These are phyloP conservation scores for Aspergillus conjunctus DNA, from an alignment of 495 filamentous ascomycete species.

Conservation along the genomic window DNA sequence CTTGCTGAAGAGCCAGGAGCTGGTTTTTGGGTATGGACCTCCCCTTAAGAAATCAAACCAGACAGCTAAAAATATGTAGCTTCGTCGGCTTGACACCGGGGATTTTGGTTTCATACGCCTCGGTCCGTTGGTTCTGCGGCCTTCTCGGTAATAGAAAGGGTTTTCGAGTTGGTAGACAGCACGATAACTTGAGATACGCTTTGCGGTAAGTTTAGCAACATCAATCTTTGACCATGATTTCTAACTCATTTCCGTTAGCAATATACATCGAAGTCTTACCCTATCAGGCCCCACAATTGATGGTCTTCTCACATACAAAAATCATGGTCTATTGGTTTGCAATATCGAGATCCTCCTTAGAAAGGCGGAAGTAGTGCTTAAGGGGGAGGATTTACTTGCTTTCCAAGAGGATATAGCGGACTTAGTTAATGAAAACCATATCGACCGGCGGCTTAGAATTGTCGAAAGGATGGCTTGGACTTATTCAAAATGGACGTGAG, in stretches of 20 bases:
- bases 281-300: conserved; percentile 61
- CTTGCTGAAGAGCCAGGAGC: conserved; percentile 90
- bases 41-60: neutral
- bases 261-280: conserved; percentile 80
- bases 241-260: conserved; percentile 42
- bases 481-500: conserved; percentile 72
- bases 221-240: neutral
- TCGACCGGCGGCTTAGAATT: conserved; percentile 71
- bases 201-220: conserved; percentile 56
- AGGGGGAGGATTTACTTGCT: conserved; percentile 70
- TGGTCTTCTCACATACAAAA: conserved; percentile 79
- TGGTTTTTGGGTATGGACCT: conserved; percentile 75
- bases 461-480: conserved; percentile 84
- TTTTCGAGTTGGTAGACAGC: conserved; percentile 56
- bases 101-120: conserved; percentile 77
- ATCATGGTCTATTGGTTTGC: conserved; percentile 85
- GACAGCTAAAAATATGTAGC: conserved; percentile 39
- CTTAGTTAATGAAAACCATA: conserved; percentile 71
- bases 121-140: conserved; percentile 68
- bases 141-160: conserved; percentile 68
- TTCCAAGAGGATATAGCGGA: conserved; percentile 86
- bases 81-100: conserved; percentile 93
- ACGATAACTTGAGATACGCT: conserved; percentile 67
- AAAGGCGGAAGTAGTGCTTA: conserved; percentile 63
- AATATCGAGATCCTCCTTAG: conserved; percentile 79